These are phyloP conservation scores for Neurospora pannonica DNA, from an alignment of 495 filamentous ascomycete species.

Conservation along the genomic window DNA sequence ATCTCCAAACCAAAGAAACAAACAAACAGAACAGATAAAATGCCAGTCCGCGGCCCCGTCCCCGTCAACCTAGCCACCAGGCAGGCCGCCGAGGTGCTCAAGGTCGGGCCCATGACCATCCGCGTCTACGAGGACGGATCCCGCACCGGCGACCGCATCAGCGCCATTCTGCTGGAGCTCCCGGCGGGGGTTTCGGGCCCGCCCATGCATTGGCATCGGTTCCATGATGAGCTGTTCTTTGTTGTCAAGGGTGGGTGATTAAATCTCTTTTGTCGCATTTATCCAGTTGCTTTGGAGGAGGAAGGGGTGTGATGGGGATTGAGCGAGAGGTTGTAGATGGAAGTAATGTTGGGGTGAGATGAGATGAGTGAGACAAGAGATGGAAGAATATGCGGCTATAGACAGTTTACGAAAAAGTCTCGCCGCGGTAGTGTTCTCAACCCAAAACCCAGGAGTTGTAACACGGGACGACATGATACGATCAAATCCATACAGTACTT, in stretches of 20 bases:
- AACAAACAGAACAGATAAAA: conserved; percentile 2
- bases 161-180: conserved; percentile 35
- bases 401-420: too few species aligned
- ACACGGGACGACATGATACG: too few species aligned
- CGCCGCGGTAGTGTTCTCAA: too few species aligned
- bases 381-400: background rate
- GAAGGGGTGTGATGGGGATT: background rate
- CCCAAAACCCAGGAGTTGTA: too few species aligned
- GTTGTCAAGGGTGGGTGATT: conserved; percentile 35
- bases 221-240: conserved; percentile 50
- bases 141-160: conserved; percentile 38
- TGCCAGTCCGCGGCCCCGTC: conserved; percentile 21
- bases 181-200: conserved; percentile 39
- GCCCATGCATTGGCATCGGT: conserved; percentile 28
- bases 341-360: background rate
- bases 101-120: conserved; percentile 22
- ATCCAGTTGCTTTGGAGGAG: too few species aligned
- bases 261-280: too few species aligned
- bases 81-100: conserved; percentile 17
- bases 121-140: conserved; percentile 25
- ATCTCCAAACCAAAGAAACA: background rate
- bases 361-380: background rate
- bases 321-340: background rate
- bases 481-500: too few species aligned
- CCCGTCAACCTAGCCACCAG: conserved; percentile 17